Evolutionary conservation across 2,329 filamentous ascomycete species (phyloP).

Genomic region (Leptographium radiaticola): DNA sequence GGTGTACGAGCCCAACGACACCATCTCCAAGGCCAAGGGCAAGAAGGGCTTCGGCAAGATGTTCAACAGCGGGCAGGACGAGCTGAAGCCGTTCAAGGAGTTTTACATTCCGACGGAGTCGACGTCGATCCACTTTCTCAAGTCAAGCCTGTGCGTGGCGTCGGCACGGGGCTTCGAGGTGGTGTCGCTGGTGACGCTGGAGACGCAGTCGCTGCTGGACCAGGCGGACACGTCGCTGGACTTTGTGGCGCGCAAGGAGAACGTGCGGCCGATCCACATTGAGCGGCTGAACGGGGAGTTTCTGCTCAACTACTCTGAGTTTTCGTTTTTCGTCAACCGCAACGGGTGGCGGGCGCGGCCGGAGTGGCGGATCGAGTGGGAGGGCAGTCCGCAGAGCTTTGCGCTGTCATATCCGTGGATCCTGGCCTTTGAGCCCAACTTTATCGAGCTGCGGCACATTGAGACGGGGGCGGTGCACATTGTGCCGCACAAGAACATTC

Average conservation of each 20-base stretch:
- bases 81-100: slow-evolving; percentile 94
- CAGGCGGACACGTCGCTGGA: slow-evolving; percentile 96
- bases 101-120: slow-evolving; percentile 98
- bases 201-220: slow-evolving; percentile 91
- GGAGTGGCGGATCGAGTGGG: slow-evolving; percentile 97
- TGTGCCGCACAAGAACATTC: slow-evolving; percentile 88
- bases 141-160: slow-evolving; percentile 90
- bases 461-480: slow-evolving; percentile 93
- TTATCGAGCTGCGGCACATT: slow-evolving; percentile 92
- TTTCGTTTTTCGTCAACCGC: slow-evolving; percentile 97
- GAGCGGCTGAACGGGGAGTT: slow-evolving; percentile 96
- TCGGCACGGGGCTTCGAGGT: slow-evolving; percentile 95
- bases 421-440: slow-evolving; percentile 90
- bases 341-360: slow-evolving; percentile 94
- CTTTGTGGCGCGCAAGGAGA: slow-evolving; percentile 88
- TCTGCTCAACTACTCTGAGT: slow-evolving; percentile 94
- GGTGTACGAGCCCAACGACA: slow-evolving; percentile 96
- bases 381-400: slow-evolving; percentile 83
- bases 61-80: slow-evolving; percentile 85
- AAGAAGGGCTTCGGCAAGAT: slow-evolving; percentile 93
- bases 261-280: slow-evolving; percentile 90
- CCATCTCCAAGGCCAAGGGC: slow-evolving; percentile 85
- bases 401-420: slow-evolving; percentile 96
- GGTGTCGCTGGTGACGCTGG: slow-evolving; percentile 90
- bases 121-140: slow-evolving; percentile 95